Evolutionary conservation across 108 stramenopile species (phyloP).

Genomic region (Cylindrotheca closterium): DNA sequence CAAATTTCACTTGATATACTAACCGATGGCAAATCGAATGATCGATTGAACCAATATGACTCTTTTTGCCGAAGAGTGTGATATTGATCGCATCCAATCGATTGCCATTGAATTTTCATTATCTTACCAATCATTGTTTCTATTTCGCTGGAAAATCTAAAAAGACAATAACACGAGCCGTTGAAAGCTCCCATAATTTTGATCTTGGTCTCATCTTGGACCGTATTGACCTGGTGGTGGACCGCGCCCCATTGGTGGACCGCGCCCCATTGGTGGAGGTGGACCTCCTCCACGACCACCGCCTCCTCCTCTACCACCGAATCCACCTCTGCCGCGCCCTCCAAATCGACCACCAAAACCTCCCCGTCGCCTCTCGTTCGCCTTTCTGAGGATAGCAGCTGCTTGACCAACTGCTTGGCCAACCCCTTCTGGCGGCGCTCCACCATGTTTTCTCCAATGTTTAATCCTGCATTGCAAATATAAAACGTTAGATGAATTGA

Average conservation of each 20-base stretch:
- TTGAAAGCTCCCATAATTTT: too few species aligned
- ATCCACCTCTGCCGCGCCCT: slow-evolving; percentile 50
- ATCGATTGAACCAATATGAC: too few species aligned
- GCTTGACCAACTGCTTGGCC: slow-evolving; percentile 88
- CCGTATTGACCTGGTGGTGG: slow-evolving; percentile 39
- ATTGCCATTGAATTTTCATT: too few species aligned
- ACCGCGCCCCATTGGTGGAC: slow-evolving; percentile 11
- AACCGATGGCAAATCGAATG: too few species aligned
- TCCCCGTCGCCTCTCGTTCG: slow-evolving; percentile 67
- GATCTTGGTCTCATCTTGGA: slow-evolving; percentile 30
- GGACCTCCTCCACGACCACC: slow-evolving; percentile 34
- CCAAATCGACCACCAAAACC: slow-evolving; percentile 68
- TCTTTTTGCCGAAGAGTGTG: too few species aligned
- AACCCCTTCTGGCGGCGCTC: slow-evolving; percentile 90
- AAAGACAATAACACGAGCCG: too few species aligned
- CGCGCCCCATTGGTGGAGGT: slow-evolving; percentile 34
- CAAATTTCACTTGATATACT: too few species aligned
- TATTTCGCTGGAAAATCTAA: too few species aligned
- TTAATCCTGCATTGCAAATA: slow-evolving; percentile 54
- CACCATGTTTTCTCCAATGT: slow-evolving; percentile 88
- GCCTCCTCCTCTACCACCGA: slow-evolving; percentile 29
- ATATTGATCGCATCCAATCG: too few species aligned
- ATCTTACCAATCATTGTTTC: too few species aligned
- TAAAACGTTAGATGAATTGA: neutral
- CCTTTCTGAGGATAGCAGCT: slow-evolving; percentile 87